A percentile compares a stretch with the other conserved stretches of the same genome.
These are phyloP conservation scores for Pichia occidentalis DNA, from an alignment of 805 yeast genomes.

Conservation along the genomic window DNA sequence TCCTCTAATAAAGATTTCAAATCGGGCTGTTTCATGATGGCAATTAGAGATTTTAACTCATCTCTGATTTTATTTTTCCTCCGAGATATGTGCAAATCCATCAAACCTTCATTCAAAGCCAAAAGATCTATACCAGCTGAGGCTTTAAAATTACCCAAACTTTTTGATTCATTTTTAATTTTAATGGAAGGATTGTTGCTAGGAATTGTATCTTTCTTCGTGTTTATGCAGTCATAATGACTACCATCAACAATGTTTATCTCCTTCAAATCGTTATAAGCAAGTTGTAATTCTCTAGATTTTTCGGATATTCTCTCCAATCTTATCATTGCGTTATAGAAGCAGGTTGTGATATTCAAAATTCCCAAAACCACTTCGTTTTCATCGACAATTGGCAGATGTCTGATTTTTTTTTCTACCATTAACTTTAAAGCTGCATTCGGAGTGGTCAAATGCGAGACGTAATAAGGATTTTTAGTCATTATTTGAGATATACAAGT, in stretches of 20 bases:
- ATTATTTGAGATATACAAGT: slow-evolving; percentile 33
- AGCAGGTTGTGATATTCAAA: slow-evolving; percentile 40
- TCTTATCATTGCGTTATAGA: slow-evolving; percentile 39
- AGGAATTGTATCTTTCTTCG: too few relatives aligned
- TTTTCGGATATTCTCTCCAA: slow-evolving; percentile 36
- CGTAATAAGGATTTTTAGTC: slow-evolving; percentile 34
- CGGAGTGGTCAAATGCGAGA: slow-evolving; percentile 33
- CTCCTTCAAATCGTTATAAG: slow-evolving; percentile 26
- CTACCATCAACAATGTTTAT: slow-evolving; percentile 2
- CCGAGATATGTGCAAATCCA: slow-evolving; percentile 23
- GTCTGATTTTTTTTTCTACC: slow-evolving; percentile 38
- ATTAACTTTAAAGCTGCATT: slow-evolving; percentile 37
- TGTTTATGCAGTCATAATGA: too few relatives aligned
- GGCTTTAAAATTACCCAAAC: not conserved
- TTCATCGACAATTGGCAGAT: slow-evolving; percentile 36
- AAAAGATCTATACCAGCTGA: slow-evolving; percentile 17
- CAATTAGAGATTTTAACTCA: slow-evolving; percentile 34
- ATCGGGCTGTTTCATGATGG: slow-evolving; percentile 37
- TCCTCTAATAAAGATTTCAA: slow-evolving; percentile 26
- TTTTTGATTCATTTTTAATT: slow-evolving; percentile 1
- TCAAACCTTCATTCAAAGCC: slow-evolving; percentile 18
- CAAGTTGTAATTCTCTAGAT: slow-evolving; percentile 29
- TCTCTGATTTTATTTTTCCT: slow-evolving; percentile 25
- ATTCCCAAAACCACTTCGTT: slow-evolving; percentile 34
- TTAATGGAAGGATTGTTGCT: slow-evolving; percentile 4